phyloP scores from a whole-genome alignment of 1,284 basidiomycete genomes.

The Leccinum angustisporum region DNA sequence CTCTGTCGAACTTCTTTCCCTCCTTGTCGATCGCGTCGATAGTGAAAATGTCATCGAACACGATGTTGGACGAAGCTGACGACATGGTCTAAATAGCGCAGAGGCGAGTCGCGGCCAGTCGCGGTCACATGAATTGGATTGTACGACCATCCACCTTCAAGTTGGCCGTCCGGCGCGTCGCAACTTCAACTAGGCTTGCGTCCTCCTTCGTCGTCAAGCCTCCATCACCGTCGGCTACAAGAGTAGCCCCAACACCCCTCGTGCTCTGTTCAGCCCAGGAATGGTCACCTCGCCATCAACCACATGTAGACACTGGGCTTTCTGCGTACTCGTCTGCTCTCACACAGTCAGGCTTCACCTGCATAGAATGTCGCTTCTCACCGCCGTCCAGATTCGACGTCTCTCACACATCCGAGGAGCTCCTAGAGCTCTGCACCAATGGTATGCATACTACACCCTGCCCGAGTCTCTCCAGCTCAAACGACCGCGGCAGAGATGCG shows the following conservation, averaged over 20 bases:
- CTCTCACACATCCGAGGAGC: conserved; percentile 30
- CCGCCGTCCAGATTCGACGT: conserved; percentile 28
- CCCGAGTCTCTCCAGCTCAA: background rate
- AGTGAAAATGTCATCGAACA: conserved; percentile 90
- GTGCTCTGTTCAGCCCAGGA: conserved; percentile 45
- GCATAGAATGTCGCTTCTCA: conserved; percentile 53
- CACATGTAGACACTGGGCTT: conserved; percentile 2
- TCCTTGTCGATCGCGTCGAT: conserved; percentile 86
- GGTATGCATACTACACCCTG: conserved; percentile 29
- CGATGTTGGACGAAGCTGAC: conserved; percentile 65
- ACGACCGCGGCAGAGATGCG: conserved; percentile 38
- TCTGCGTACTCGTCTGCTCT: conserved; percentile 45
- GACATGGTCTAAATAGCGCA: conserved; percentile 45
- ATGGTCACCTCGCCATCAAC: conserved; percentile 39
- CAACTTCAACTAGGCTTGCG: background rate
- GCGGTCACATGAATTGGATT: background rate
- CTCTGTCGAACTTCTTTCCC: conserved; percentile 97
- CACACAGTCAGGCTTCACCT: conserved; percentile 58
- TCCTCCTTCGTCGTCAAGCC: conserved; percentile 38
- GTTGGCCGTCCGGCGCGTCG: background rate
- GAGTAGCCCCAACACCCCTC: conserved; percentile 53
- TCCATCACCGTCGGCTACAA: conserved; percentile 42
- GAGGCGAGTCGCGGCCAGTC: background rate
- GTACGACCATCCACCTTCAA: background rate
- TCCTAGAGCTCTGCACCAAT: conserved; percentile 43